Percentiles rank a stretch among this genome's conserved stretches.
These are phyloP conservation scores for Hortaea werneckii DNA, from an alignment of 2,329 filamentous ascomycete species.

Conservation along the genomic window DNA sequence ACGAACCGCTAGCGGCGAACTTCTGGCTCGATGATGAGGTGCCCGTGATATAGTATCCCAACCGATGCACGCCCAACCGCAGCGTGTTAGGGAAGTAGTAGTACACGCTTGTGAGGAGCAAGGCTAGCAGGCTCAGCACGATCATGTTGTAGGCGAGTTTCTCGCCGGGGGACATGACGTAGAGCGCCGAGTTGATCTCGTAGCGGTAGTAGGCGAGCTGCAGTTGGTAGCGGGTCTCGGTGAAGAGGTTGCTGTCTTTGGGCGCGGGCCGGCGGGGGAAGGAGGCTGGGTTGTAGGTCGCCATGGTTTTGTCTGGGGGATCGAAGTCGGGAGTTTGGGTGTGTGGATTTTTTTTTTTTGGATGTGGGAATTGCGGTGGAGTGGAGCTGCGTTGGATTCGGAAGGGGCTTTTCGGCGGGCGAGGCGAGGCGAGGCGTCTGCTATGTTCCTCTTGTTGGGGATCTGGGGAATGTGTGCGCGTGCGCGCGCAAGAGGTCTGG, in stretches of 20 bases:
- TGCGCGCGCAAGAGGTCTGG: too few species aligned
- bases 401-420: too few species aligned
- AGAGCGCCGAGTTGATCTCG: conserved; percentile 17
- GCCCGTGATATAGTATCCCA: conserved; percentile 14
- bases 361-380: too few species aligned
- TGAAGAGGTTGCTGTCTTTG: conserved; percentile 10
- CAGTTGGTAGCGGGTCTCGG: conserved; percentile 12
- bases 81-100: conserved; percentile 13
- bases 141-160: conserved; percentile 20
- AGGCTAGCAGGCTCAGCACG: conserved; percentile 9
- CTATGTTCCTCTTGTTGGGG: too few species aligned
- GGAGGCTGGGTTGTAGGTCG: conserved; percentile 15
- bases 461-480: too few species aligned
- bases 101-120: conserved; percentile 12
- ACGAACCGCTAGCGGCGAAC: not conserved
- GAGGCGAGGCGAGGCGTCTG: too few species aligned
- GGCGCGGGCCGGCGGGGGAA: conserved; percentile 12
- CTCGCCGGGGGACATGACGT: conserved; percentile 20
- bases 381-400: too few species aligned
- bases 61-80: conserved; percentile 5
- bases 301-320: conserved; percentile 9
- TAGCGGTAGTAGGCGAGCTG: conserved; percentile 20
- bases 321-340: too few species aligned
- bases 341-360: too few species aligned
- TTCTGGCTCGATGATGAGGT: not conserved